These are phyloP conservation scores for Blastobotrys petasosporus DNA, from an alignment of 1,139 yeast genomes.

Conservation along the genomic window DNA sequence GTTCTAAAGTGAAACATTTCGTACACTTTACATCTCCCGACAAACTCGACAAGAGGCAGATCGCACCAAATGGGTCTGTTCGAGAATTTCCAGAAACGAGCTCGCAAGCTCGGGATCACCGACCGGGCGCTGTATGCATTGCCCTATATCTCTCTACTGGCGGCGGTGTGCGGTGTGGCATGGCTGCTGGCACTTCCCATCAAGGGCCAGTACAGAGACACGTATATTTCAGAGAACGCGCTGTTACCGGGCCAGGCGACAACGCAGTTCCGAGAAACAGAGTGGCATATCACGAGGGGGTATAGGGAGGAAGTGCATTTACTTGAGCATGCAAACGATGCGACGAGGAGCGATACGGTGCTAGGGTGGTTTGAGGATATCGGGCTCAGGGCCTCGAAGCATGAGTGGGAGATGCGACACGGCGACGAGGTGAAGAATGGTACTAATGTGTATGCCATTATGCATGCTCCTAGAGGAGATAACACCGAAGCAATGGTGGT, in stretches of 20 bases:
- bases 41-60: not conserved
- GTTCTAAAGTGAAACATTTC: not conserved
- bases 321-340: slow-evolving; percentile 32
- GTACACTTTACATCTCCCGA: not conserved
- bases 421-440: slow-evolving; percentile 40
- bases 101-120: slow-evolving; percentile 29
- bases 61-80: slow-evolving; percentile 33
- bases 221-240: slow-evolving; percentile 94
- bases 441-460: slow-evolving; percentile 67
- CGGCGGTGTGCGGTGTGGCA: slow-evolving; percentile 53
- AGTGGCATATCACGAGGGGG: slow-evolving; percentile 89
- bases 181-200: slow-evolving; percentile 71
- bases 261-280: slow-evolving; percentile 87
- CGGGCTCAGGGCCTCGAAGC: slow-evolving; percentile 64
- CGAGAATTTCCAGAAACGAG: slow-evolving; percentile 31
- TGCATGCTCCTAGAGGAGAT: slow-evolving; percentile 93
- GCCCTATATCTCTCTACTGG: slow-evolving; percentile 57
- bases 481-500: slow-evolving; percentile 94
- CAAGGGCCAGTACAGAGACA: slow-evolving; percentile 73
- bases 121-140: slow-evolving; percentile 33
- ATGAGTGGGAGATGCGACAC: slow-evolving; percentile 33
- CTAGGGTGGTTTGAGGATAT: slow-evolving; percentile 59
- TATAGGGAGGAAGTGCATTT: slow-evolving; percentile 56
- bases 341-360: slow-evolving; percentile 41
- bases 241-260: slow-evolving; percentile 94